Percentiles rank a stretch among this genome's conserved stretches.
phyloP scores from a whole-genome alignment of 176 grass and related monocot species.

The barley (Hordeum vulgare) region DNA sequence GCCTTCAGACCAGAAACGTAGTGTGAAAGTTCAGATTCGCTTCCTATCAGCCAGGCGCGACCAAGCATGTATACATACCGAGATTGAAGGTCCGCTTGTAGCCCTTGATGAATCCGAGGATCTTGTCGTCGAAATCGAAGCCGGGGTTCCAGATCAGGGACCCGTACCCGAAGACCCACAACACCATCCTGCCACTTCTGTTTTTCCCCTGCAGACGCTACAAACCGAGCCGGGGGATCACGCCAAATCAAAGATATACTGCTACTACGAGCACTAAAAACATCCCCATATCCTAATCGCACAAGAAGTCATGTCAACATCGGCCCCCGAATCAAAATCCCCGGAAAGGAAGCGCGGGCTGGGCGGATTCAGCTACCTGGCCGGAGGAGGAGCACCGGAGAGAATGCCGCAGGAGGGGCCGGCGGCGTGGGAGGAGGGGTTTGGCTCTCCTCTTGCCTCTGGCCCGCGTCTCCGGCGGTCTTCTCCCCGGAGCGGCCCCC shows the following conservation, averaged over 20 bases:
- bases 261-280: too few species aligned
- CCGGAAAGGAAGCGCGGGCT: background rate
- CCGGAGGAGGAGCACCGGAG: background rate
- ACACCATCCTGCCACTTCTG: conserved; percentile 44
- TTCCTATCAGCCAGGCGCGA: background rate
- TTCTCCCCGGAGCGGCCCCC: too few species aligned
- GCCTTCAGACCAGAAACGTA: too few species aligned
- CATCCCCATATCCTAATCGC: background rate
- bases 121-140: conserved; percentile 83
- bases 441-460: background rate
- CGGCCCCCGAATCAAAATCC: background rate
- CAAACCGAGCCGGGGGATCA: background rate
- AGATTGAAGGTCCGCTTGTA: conserved; percentile 84
- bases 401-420: background rate
- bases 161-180: conserved; percentile 91
- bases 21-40: background rate
- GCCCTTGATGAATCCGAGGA: conserved; percentile 69
- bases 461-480: background rate
- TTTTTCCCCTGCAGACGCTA: background rate
- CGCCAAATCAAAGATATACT: too few species aligned
- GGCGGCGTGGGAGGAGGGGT: background rate
- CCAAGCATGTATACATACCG: conserved; percentile 41
- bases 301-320: background rate
- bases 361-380: background rate
- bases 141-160: conserved; percentile 93